Conservation (phyloP, 768 basidiomycete genomes). For the Lactifluus echinatus region DNA sequence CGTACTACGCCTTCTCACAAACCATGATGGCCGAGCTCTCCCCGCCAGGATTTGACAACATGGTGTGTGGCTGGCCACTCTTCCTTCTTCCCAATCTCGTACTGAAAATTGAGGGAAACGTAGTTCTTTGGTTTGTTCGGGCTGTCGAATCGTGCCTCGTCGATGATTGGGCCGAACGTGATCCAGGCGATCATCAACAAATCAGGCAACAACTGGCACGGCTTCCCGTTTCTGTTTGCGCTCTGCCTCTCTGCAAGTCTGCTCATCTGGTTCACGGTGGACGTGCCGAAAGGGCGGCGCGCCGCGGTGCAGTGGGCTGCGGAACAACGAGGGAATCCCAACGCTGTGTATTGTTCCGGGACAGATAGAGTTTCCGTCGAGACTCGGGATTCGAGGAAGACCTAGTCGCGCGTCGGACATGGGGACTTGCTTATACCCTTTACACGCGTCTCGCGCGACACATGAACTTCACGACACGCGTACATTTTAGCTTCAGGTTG, state of each 20-base stretch:
- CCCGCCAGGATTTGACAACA: slow-evolving; percentile 83
- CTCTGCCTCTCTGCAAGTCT: slow-evolving; percentile 57
- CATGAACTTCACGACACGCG: not conserved
- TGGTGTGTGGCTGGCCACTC: too few relatives aligned
- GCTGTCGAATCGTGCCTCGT: slow-evolving; percentile 50
- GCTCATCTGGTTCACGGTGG: slow-evolving; percentile 64
- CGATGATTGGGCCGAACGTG: slow-evolving; percentile 80
- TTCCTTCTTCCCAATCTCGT: too few relatives aligned
- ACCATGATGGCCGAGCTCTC: slow-evolving; percentile 88
- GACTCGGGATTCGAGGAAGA: not conserved
- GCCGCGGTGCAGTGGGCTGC: slow-evolving; percentile 35
- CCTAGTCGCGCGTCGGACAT: not conserved
- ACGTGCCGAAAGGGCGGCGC: slow-evolving; percentile 31
- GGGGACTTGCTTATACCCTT: not conserved
- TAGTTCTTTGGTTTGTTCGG: slow-evolving; percentile 69
- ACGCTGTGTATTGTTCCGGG: not conserved
- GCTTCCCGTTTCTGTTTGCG: slow-evolving; percentile 78
- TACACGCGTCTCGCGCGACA: too few relatives aligned
- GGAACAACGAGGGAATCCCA: slow-evolving; percentile 10
- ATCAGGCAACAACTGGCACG: slow-evolving; percentile 69
- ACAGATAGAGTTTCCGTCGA: not conserved
- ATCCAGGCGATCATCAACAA: slow-evolving; percentile 75
- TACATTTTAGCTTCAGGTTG: not conserved
- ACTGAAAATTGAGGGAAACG: too few relatives aligned
- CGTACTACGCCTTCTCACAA: slow-evolving; percentile 80